A percentile compares a stretch with the other conserved stretches of the same genome.
These are phyloP conservation scores for Hypoxylon sp. DNA, from an alignment of 2,329 filamentous ascomycete genomes.

Conservation along the genomic window DNA sequence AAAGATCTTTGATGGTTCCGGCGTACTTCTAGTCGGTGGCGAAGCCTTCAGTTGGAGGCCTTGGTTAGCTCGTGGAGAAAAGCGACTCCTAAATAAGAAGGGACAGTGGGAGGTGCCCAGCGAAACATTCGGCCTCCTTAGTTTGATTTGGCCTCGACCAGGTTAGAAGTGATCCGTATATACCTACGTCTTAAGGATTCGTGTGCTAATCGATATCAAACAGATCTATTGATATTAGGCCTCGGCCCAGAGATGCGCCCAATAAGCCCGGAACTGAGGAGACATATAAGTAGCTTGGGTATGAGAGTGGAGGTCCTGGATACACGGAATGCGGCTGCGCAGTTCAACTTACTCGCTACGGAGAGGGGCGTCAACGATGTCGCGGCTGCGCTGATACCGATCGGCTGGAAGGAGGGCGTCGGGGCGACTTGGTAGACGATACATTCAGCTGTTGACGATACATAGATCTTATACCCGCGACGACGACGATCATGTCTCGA, in stretches of 20 bases:
- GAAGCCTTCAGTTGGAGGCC: conserved; percentile 92
- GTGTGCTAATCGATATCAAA: background rate
- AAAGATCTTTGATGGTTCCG: conserved; percentile 75
- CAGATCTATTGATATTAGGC: conserved; percentile 91
- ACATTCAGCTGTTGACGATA: background rate
- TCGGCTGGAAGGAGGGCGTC: conserved; percentile 80
- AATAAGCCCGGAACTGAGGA: conserved; percentile 79
- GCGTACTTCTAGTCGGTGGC: conserved; percentile 83
- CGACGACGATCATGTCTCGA: background rate
- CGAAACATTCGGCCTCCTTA: conserved; percentile 80
- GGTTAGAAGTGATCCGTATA: conserved; percentile 66
- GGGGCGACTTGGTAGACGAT: conserved; percentile 54
- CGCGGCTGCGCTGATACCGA: conserved; percentile 87
- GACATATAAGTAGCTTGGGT: conserved; percentile 80
- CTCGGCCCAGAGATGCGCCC: conserved; percentile 82
- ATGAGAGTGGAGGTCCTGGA: conserved; percentile 91
- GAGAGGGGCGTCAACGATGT: conserved; percentile 89
- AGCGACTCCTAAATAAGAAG: conserved; percentile 76
- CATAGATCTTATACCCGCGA: background rate
- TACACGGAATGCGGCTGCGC: conserved; percentile 91
- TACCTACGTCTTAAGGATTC: background rate
- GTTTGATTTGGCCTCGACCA: conserved; percentile 87
- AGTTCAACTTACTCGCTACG: conserved; percentile 95
- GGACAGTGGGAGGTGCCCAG: conserved; percentile 84
- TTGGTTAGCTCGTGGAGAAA: conserved; percentile 68